Evolutionary conservation across 768 basidiomycete genomes (phyloP), one percentile per base, ranked within the genome.

Genomic region (Collybia mongolica): DNA sequence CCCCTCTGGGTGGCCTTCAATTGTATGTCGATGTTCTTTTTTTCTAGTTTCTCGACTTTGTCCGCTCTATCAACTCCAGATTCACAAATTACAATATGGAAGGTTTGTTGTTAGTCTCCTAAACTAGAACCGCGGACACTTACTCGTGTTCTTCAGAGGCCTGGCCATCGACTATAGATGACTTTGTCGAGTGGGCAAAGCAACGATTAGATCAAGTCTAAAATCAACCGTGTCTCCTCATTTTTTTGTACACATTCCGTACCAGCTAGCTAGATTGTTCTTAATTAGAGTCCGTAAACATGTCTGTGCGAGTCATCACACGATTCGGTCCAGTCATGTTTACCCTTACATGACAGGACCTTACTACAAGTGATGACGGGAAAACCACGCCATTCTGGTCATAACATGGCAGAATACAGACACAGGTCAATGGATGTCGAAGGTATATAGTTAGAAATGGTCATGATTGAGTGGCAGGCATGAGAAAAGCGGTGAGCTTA

Each of bases 161-260:
- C 1, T 93, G 91, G 91, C 91, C 91, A 4, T 91, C 90, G 32
- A 79, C 85, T 19, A 88, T 93, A 54, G 91, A 94, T 58, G 88
- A 90, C 45, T 93, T 91, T 58, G 89, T 90, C 14, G 82, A 77
- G 48, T 86, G 75, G 60, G 86, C 82, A 36, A 82, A 76, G 61
- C 66, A 67, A 54, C 68, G 73, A 41, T 52, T 75, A 41, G 47
- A 40, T 17, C 46, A 44, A 32, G 46, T 41, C 26, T 52, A 42
- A 52, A n/a, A 9, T 29, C 3, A 36, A 35, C 18, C n/a, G 11
- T 49, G n/a, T 29, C 15, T 23, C 24, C 22, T 44, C 32, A 14
- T 14, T 32, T 32, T 32, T 3, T 32, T 32, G 32, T 32, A 32
- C 32, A 32, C 32, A 32, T 32, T 5, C 9, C 14, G 14, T 3